Conservation (phyloP, 352 stramenopile genomes). For the Pythium pyrilobum region DNA sequence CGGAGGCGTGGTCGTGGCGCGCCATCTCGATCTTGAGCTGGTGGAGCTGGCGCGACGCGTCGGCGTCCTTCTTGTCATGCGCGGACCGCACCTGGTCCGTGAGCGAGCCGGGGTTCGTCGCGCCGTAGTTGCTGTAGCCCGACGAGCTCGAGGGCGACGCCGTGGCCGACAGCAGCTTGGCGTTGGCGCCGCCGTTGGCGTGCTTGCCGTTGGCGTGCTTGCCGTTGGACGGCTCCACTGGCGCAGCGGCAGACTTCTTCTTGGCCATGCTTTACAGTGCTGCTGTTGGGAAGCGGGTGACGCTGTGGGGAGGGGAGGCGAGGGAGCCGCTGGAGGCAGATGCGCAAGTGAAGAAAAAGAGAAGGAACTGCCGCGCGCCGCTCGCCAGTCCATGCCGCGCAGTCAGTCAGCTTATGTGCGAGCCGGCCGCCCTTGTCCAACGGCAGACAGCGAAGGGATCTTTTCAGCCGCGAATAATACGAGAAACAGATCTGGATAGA, state of each 20-base stretch:
- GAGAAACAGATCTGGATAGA: conserved; percentile 12
- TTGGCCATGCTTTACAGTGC: too few species aligned
- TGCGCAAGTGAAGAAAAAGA: too few species aligned
- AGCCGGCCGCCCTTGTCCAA: too few species aligned
- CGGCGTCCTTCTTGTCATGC: conserved; percentile 38
- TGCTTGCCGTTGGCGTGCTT: neutral
- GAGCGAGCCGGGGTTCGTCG: conserved; percentile 28
- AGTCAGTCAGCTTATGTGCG: too few species aligned
- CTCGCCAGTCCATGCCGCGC: too few species aligned
- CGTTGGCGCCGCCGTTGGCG: neutral
- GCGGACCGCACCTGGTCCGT: conserved; percentile 53
- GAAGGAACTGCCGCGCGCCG: too few species aligned
- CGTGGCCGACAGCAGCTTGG: conserved; percentile 8
- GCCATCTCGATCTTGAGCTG: conserved; percentile 63
- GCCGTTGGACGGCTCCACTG: neutral
- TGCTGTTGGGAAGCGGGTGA: too few species aligned
- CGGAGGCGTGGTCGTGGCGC: conserved; percentile 43
- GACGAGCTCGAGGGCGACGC: conserved; percentile 2
- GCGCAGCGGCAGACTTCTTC: too few species aligned
- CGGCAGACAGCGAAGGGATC: too few species aligned
- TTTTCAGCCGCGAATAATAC: too few species aligned
- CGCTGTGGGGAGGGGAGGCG: too few species aligned
- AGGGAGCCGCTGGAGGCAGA: neutral
- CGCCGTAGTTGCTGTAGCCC: conserved; percentile 40
- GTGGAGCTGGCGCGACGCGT: conserved; percentile 55